Base-by-base conservation (phyloP, 1,139 yeast species). In the Candida tropicalis region DNA sequence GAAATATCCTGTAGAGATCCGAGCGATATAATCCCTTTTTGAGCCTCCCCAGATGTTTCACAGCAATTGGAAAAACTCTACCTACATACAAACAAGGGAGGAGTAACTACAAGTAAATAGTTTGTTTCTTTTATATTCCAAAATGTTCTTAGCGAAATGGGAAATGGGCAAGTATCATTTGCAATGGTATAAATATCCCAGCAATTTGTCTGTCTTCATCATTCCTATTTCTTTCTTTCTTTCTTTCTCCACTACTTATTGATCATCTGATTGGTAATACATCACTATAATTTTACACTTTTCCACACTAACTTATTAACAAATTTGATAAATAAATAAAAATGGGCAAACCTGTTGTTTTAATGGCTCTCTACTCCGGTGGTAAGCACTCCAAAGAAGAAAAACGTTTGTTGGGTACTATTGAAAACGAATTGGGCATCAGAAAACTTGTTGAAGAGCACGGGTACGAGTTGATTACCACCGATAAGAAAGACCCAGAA, bases 401-500 rank as follows among this genome's bases (percentile, higher is more conserved):
- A 7, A 7, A 4, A 5, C 4, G 22, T 5, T 18, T 18, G 7
- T 18, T 18, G 7, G 22, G 22, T 18, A 18, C 22, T 7, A 18
- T 18, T 7, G 23, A 20, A 20, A 20, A 20, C 23, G 2, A 20
- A 20, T 20, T 20, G 4, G 23, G 23, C 8, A 2, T 20, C 4
- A 2, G 8, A 39, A 61, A 75, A 46, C 83, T 82, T 70, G 74
- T 87, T 41, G 87, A 84, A 57, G 61, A 68, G 15, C 69, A 81
- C 48, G 95, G 93, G 31, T 88, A 87, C 58, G 79, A 81, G 45
- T 69, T 85, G 52, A 77, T 82, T 34, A 71, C 85, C 42, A 86
- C 95, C 35, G 60, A 77, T 38, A 82, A 79, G 62, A 87, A 87
- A 60, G 95, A 86, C 44, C 87, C 87, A n/a, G 73, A 69, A 39